These are phyloP conservation scores for Scheffersomyces titani DNA, from an alignment of 1,139 yeast species.

Conservation along the genomic window DNA sequence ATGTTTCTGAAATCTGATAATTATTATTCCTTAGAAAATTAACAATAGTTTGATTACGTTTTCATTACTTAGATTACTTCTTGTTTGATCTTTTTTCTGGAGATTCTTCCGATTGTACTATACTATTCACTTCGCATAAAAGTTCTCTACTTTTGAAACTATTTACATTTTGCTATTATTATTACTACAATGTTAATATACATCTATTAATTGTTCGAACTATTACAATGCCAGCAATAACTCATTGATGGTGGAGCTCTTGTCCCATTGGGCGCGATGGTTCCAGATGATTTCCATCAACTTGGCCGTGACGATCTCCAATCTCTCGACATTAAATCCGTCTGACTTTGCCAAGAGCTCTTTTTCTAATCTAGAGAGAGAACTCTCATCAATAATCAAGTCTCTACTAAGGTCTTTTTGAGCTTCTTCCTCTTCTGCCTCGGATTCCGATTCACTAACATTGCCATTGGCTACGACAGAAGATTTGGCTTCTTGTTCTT, in stretches of 20 bases:
- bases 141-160: background rate
- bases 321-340: constrained; percentile 60
- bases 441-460: constrained; percentile 12
- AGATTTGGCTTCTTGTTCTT: background rate
- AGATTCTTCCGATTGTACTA: background rate
- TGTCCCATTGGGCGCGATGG: constrained; percentile 67
- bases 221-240: constrained; percentile 12
- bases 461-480: background rate
- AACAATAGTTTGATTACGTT: background rate
- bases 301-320: constrained; percentile 74
- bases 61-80: background rate
- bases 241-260: constrained; percentile 40
- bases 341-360: constrained; percentile 44
- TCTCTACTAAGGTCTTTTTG: constrained; percentile 16
- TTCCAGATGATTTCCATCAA: constrained; percentile 78
- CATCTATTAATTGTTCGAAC: background rate
- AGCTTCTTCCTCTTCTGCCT: constrained; percentile 22
- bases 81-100: background rate
- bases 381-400: constrained; percentile 30
- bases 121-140: background rate
- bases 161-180: background rate
- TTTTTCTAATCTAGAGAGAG: constrained; percentile 19
- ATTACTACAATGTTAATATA: background rate
- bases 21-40: background rate
- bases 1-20: background rate